Evolutionary conservation across 495 filamentous ascomycete genomes (phyloP).

Genomic region (Diplogelasinospora grovesii): DNA sequence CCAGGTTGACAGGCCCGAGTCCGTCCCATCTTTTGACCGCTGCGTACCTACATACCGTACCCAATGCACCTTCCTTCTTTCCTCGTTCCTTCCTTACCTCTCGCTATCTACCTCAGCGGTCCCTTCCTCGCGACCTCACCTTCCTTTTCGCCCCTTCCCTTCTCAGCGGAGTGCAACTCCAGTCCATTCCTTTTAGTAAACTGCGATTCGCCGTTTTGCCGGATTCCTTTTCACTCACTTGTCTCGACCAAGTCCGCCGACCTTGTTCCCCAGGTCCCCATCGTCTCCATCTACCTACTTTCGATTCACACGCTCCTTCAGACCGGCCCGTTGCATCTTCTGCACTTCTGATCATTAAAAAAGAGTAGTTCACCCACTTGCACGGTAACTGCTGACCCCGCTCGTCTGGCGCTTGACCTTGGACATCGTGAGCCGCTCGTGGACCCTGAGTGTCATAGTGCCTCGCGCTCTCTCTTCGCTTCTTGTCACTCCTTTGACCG

Average conservation of each 20-base stretch:
- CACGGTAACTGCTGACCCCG: conserved; percentile 14
- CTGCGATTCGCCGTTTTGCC: conserved; percentile 6
- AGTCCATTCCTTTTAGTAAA: conserved; percentile 33
- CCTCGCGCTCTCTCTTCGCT: conserved; percentile 13
- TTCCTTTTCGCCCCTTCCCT: conserved; percentile 17
- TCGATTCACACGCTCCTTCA: conserved; percentile 6
- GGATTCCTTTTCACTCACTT: conserved; percentile 1
- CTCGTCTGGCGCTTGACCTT: conserved; percentile 8
- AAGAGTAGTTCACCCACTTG: too few relatives aligned
- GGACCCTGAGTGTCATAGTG: conserved; percentile 11
- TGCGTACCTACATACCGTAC: not conserved
- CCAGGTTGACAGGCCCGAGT: not conserved
- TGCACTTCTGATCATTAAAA: conserved; percentile 28
- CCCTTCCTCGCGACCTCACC: conserved; percentile 12
- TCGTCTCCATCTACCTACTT: not conserved
- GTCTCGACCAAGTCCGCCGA: conserved; percentile 5
- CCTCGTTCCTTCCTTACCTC: conserved; percentile 2
- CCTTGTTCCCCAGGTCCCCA: conserved; percentile 3
- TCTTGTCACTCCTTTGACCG: conserved; percentile 31
- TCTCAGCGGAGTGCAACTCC: conserved; percentile 17
- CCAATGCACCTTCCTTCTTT: not conserved
- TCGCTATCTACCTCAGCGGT: conserved; percentile 7
- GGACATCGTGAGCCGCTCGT: conserved; percentile 13
- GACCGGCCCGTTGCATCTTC: conserved; percentile 15
- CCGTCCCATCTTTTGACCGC: not conserved